A percentile compares a stretch with the other conserved stretches of the same genome.
These are phyloP conservation scores for Penicillium silybi DNA, from an alignment of 495 filamentous ascomycete species.

Conservation along the genomic window DNA sequence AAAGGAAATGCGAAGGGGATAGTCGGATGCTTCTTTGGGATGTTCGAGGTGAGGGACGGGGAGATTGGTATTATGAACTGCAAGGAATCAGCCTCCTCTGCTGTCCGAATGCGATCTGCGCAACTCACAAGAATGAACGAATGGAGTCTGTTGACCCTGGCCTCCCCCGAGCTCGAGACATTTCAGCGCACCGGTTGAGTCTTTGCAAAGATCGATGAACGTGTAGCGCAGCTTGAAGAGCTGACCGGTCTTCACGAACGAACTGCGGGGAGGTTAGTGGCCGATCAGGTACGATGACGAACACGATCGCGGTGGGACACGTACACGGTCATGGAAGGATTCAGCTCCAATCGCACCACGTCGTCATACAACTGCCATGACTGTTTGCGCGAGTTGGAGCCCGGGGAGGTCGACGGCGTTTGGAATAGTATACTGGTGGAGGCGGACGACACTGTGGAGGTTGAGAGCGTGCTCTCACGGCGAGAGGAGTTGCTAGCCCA, in stretches of 20 bases:
- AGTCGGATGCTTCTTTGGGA: conserved; percentile 34
- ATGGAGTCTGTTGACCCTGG: conserved; percentile 37
- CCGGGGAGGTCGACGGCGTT: conserved; percentile 31
- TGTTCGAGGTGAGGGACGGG: conserved; percentile 46
- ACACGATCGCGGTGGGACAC: too few relatives aligned
- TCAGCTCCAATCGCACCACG: conserved; percentile 33
- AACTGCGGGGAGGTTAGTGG: conserved; percentile 18
- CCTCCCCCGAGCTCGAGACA: conserved; percentile 40
- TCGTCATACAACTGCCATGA: conserved; percentile 36
- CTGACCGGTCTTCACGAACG: conserved; percentile 37
- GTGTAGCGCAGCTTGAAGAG: conserved; percentile 43
- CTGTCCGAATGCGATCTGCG: not conserved
- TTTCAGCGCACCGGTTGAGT: conserved; percentile 34
- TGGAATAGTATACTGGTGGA: conserved; percentile 34
- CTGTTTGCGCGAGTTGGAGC: conserved; percentile 30
- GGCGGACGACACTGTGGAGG: conserved; percentile 39
- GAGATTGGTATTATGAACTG: conserved; percentile 40
- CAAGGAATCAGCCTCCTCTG: not conserved
- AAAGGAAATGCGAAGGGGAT: conserved; percentile 39
- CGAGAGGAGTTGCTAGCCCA: conserved; percentile 33
- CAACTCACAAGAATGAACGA: conserved; percentile 41
- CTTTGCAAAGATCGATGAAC: conserved; percentile 42
- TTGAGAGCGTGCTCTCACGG: conserved; percentile 36
- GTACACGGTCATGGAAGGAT: conserved; percentile 40
- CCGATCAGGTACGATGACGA: not conserved